Percentiles rank a stretch among this genome's conserved stretches.
These are phyloP conservation scores for Wickerhamomyces mucosus DNA, from an alignment of 805 yeast species.

Conservation along the genomic window DNA sequence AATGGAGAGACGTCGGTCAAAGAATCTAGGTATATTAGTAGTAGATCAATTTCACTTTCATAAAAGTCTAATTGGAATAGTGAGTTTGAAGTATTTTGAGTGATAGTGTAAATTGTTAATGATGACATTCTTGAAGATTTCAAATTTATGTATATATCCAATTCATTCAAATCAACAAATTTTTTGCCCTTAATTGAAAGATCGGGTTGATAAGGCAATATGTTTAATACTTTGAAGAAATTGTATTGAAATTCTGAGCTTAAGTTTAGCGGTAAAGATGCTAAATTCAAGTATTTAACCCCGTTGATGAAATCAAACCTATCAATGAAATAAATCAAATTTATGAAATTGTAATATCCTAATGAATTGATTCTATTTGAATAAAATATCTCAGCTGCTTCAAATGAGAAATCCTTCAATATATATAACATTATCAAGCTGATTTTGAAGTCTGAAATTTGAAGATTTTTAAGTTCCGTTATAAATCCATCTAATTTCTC, in stretches of 20 bases:
- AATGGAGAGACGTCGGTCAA: no score
- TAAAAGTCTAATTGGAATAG: no score
- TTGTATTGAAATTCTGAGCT: conserved; percentile 12
- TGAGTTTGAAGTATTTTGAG: no score
- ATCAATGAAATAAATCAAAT: conserved; percentile 17
- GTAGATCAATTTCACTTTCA: no score
- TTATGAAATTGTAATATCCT: conserved; percentile 12
- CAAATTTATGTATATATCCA: no score
- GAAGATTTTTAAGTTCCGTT: conserved; percentile 3
- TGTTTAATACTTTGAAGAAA: conserved; percentile 14
- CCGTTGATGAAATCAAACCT: conserved; percentile 15
- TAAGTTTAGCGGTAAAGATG: conserved; percentile 3
- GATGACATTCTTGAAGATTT: no score
- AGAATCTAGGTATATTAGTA: no score
- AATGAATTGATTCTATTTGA: conserved; percentile 3
- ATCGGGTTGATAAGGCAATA: conserved; percentile 15
- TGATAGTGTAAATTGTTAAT: no score
- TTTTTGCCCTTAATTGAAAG: no score
- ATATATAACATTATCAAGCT: conserved; percentile 15
- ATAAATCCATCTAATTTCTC: conserved; percentile 11
- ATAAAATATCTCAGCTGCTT: conserved; percentile 12
- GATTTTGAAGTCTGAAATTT: conserved; percentile 6
- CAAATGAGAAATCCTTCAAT: conserved; percentile 16
- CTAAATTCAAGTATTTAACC: conserved; percentile 8
- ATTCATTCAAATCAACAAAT: no score